These are phyloP conservation scores for Chlorella variabilis DNA, from an alignment of 163 green algal species.

Conservation along the genomic window DNA sequence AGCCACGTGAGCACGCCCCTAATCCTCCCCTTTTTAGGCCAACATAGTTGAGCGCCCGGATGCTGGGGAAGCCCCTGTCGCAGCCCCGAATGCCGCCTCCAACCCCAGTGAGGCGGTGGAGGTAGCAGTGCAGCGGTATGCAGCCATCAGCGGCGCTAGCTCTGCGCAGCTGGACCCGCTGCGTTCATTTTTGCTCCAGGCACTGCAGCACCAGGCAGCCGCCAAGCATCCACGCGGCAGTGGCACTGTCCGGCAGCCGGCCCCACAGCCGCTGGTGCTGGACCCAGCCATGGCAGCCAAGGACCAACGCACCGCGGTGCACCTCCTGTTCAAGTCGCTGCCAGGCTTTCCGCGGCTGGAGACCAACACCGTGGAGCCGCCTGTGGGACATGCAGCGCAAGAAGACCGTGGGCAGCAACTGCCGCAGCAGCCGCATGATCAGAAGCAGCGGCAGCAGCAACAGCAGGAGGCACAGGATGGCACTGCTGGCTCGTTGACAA, in stretches of 20 bases:
- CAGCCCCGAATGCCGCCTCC: neutral
- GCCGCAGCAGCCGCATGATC: too few relatives aligned
- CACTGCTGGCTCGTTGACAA: neutral
- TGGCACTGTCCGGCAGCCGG: neutral
- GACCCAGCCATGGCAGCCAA: slow-evolving; percentile 49
- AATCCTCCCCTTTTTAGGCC: too few relatives aligned
- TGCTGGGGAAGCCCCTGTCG: neutral
- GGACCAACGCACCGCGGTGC: slow-evolving; percentile 61
- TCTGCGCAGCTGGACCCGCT: neutral
- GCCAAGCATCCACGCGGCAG: neutral
- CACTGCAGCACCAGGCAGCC: neutral
- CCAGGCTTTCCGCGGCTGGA: slow-evolving; percentile 57
- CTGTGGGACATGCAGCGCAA: neutral
- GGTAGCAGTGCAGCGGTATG: slow-evolving; percentile 20
- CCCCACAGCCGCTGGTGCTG: slow-evolving; percentile 51
- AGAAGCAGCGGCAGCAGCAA: too few relatives aligned
- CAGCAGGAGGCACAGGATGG: neutral
- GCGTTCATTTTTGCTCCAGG: slow-evolving; percentile 16
- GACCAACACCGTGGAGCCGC: slow-evolving; percentile 53
- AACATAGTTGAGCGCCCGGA: too few relatives aligned
- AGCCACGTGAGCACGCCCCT: too few relatives aligned
- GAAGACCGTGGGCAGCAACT: too few relatives aligned
- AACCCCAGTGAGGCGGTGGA: neutral
- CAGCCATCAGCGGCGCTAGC: neutral
- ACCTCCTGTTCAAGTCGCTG: slow-evolving; percentile 73